Evolutionary conservation across 495 filamentous ascomycete species (phyloP), one percentile per base, ranked within the genome.

Genomic region (Penicillium diatomitis): DNA sequence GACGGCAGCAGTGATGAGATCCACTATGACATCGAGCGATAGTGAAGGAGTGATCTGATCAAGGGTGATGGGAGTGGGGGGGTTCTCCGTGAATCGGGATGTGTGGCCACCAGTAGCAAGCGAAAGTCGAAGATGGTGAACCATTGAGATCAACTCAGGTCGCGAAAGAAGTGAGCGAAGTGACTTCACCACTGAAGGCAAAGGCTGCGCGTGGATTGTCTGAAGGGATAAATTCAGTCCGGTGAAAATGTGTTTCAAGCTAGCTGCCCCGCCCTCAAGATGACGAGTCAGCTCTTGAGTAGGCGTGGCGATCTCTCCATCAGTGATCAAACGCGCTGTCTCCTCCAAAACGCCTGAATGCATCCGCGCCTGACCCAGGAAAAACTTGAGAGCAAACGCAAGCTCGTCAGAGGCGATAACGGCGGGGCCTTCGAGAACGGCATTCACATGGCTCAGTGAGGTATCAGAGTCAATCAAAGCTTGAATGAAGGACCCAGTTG

Each of bases 91-190:
- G 60, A 70, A 71, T 27, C 68, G 67, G 35, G 66, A 64, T 38
- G 68, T 68, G 55, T 69, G 63, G 42, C 71, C 71, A 44, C 68
- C 69, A 20, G 67, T 69, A 34, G 70, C 70, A 47, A 75, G 72
- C 57, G 87, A 90, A 20, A 80, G 75, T 10, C 83, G 80, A 20
- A 96, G 77, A 3, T 90, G 75, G 48, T 87, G 79, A 55, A 94
- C 79, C 46, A 94, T 72, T 30, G 80, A 78, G 38, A 88, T 69
- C 20, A 85, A 73, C 46, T 95, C 87, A 20, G 82, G 70, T 6
- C 75, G 78, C 9, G 76, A 77, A 53, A 90, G 78, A 20, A 73
- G 77, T 6, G 72, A 69, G 48, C 85, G 84, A 33, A 96, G 71
- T 33, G 81, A 74, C 48, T 76, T 65, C 8, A 82, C 76, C 27